Evolutionary conservation across 345 rosid genomes (phyloP), one percentile per base, ranked within the genome.

Genomic region (Populus simonii): DNA sequence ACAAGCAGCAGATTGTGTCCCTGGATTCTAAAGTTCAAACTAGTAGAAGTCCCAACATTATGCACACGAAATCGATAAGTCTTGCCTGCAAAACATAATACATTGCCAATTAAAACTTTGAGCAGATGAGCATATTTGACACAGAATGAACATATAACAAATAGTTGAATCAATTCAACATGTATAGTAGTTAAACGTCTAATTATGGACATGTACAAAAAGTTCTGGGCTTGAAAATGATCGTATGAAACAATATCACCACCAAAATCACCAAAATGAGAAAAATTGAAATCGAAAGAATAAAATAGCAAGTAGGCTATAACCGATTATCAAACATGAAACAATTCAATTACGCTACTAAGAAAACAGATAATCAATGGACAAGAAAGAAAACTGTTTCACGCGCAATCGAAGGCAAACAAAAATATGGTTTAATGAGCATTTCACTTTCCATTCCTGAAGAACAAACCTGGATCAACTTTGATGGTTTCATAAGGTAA

Each of bases 11-110:
- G 82, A 75, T 77, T 95, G 86, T 95, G 99, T 79, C 87, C 93
- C 91, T 95, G 98, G 73, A 95, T 90, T 87, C 99, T 90, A 76
- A 95, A 90, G 86, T 95, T 95, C 87, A 95, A 83, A 86, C 94
- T 92, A 69, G 99, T 95, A 41, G 96, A 93, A 41, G 85, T 86
- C 68, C 99, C 99, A 85, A 95, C 93, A 76, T 95, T 92, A 78
- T 91, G 93, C 77, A 95, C 94, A 39, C 97, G 92, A 66, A 95
- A 27, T 27, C 99, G 87, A 74, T 92, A 95, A 43, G 94, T 95
- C 80, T 92, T 93, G 41, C 99, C 99, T 95, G 92, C 78, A 88
- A 78, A 43, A 74, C 29, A 74, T 66, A 65, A 68, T 55, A 15
- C 49, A 74, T 45, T 29, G 57, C 47, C n/a, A 8, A 45, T 75